These are phyloP conservation scores for Narthecium ossifragum DNA, from an alignment of 106 monocot genomes.

Conservation along the genomic window DNA sequence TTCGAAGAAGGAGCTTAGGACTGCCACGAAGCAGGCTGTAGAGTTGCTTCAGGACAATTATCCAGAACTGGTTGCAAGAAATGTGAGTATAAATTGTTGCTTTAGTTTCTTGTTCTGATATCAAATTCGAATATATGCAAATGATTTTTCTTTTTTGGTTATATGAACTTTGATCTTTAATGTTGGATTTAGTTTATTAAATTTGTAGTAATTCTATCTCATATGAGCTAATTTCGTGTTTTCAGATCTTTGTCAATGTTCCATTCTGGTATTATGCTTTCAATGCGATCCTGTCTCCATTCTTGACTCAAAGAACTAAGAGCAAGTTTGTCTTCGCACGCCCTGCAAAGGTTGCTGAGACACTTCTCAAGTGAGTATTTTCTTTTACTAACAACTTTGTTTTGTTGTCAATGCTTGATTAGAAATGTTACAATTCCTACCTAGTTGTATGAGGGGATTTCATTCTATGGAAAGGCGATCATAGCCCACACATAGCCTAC, in stretches of 20 bases:
- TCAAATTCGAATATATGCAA: background rate
- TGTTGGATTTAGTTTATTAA: background rate
- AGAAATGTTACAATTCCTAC: too few species aligned
- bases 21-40: conserved; percentile 48
- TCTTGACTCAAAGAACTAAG: conserved; percentile 80
- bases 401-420: too few species aligned
- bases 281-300: conserved; percentile 51
- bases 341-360: conserved; percentile 42
- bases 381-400: background rate
- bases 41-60: conserved; percentile 75
- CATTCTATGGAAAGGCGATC: too few species aligned
- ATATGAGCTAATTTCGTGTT: background rate
- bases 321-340: conserved; percentile 76
- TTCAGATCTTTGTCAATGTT: conserved; percentile 71
- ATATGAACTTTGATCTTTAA: background rate
- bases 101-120: background rate
- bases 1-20: conserved; percentile 72
- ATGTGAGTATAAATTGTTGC: conserved; percentile 29
- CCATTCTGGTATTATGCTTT: conserved; percentile 81
- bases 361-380: conserved; percentile 31
- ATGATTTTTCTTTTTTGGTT: background rate
- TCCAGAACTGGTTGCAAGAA: conserved; percentile 71
- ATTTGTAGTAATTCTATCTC: background rate
- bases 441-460: too few species aligned
- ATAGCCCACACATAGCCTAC: too few species aligned